Percentiles rank a stretch among this genome's conserved stretches.
Conservation (phyloP, 306 rosid genomes). For the Medicago ruthenica region DNA sequence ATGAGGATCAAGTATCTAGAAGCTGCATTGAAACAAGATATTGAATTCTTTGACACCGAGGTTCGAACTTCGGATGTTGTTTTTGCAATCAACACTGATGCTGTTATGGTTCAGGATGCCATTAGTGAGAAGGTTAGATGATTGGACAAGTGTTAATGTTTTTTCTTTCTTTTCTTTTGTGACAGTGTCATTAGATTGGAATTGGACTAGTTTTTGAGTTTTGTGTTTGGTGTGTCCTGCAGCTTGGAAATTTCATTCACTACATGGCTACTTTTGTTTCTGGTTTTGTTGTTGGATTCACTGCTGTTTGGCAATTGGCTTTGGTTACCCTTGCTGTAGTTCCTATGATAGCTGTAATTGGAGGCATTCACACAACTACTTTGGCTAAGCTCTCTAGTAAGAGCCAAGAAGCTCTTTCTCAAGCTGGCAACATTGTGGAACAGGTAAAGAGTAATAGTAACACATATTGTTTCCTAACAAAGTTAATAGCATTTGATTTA, state of each 20-base stretch:
- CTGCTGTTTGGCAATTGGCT: slow-evolving; percentile 98
- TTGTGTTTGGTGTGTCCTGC: slow-evolving; percentile 45
- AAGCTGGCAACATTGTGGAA: slow-evolving; percentile 92
- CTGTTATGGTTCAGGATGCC: slow-evolving; percentile 98
- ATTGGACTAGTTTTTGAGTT: slow-evolving; percentile 28
- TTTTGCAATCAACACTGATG: slow-evolving; percentile 86
- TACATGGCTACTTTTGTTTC: slow-evolving; percentile 98
- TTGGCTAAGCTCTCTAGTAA: slow-evolving; percentile 82
- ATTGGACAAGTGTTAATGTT: not conserved
- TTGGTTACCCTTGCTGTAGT: slow-evolving; percentile 94
- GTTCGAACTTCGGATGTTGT: slow-evolving; percentile 97
- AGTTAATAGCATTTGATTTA: not conserved
- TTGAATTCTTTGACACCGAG: slow-evolving; percentile 86
- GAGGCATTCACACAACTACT: slow-evolving; percentile 84
- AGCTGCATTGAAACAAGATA: slow-evolving; percentile 90
- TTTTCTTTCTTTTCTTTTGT: not conserved
- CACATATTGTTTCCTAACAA: not conserved
- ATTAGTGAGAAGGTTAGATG: slow-evolving; percentile 89
- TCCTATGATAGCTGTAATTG: slow-evolving; percentile 92
- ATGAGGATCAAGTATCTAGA: slow-evolving; percentile 95
- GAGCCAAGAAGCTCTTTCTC: slow-evolving; percentile 89
- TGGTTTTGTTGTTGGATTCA: slow-evolving; percentile 94
- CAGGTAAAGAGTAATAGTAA: slow-evolving; percentile 58
- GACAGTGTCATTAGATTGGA: slow-evolving; percentile 31
- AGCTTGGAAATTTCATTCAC: slow-evolving; percentile 96